A percentile compares a stretch with the other conserved stretches of the same genome.
These are phyloP conservation scores for Echria macrotheca DNA, from an alignment of 495 filamentous ascomycete genomes.

Conservation along the genomic window DNA sequence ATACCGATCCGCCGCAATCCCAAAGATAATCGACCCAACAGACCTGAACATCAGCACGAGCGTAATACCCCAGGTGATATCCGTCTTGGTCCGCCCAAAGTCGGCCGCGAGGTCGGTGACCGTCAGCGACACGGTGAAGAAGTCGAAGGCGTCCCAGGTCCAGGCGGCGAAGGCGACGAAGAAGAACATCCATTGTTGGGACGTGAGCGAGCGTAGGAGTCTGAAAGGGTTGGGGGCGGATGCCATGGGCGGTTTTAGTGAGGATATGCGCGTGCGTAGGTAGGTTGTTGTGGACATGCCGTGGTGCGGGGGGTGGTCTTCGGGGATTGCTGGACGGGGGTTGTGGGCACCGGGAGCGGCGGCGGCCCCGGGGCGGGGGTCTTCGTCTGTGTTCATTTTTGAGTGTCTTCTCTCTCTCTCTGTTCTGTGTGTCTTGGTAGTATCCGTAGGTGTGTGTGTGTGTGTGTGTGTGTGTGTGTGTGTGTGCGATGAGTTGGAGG, in stretches of 20 bases:
- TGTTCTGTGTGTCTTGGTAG: no score
- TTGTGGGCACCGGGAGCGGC: no score
- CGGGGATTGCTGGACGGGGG: not conserved
- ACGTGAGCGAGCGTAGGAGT: constrained; percentile 61
- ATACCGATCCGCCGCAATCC: constrained; percentile 75
- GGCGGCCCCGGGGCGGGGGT: no score
- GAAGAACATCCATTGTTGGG: constrained; percentile 84
- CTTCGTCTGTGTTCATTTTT: not conserved
- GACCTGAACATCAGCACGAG: constrained; percentile 76
- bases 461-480: no score
- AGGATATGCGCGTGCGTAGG: constrained; percentile 62
- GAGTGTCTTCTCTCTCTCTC: no score
- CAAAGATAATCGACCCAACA: constrained; percentile 67
- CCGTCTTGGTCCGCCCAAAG: constrained; percentile 61
- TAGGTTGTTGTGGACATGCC: constrained; percentile 58
- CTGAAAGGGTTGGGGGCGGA: constrained; percentile 75
- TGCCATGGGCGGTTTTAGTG: constrained; percentile 70
- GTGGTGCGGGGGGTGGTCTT: constrained; percentile 31
- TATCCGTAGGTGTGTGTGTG: no score
- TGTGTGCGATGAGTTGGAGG: no score
- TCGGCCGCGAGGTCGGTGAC: constrained; percentile 59
- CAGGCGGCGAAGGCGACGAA: constrained; percentile 64
- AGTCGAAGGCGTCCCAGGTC: constrained; percentile 88
- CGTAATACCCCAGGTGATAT: constrained; percentile 91
- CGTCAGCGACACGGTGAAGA: constrained; percentile 83